Base-by-base conservation (phyloP, 2,329 filamentous ascomycete species). In the Trichoderma guizhouense region DNA sequence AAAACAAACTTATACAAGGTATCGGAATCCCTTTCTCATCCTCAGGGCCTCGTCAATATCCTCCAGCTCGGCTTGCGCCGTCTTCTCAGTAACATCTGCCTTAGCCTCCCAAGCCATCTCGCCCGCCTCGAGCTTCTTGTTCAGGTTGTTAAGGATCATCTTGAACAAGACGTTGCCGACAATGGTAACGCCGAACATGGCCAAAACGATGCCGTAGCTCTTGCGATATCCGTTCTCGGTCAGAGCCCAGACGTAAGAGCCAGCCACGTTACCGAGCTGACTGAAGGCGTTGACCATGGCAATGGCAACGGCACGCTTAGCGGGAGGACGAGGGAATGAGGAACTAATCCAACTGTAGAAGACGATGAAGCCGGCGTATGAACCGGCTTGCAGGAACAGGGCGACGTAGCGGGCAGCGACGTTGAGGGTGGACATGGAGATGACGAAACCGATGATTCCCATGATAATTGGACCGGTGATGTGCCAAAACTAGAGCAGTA, bases 161-260 rank as follows among this genome's bases (percentile, higher is more conserved):
- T 84, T 82, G 81, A 89, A 85, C 36, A 79, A 71, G 66, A 80
- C 83, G 78, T 85, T 89, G 6, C 87, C 88, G 0, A 83, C 43
- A 36, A 89, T 85, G 0, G 89, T 88, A 53, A 89, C 75, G 4
- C 87, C 88, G 76, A 90, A 91, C 89, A 91, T 91, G 76, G 87
- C 83, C 15, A 86, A 85, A 6, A 91, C 89, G 71, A 91, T 89
- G 5, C 88, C 89, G 75, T 91, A 91, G 73, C 88, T 90, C 81
- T 88, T 86, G 74, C 89, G 85, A 82, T 85, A 91, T 0, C 89
- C 89, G 73, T 91, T 86, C 0, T 85, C 88, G 28, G 83, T 81
- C 64, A 91, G 82, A 67, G 84, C 81, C 89, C 89, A 91, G 3
- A 91, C 89, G 75, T 91, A 91, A 0, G 85, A 87, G 2, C 89